Percentiles rank a stretch among this genome's conserved stretches.
These are phyloP conservation scores for Vanrija pseudolonga DNA, from an alignment of 1,284 basidiomycete species.

Conservation along the genomic window DNA sequence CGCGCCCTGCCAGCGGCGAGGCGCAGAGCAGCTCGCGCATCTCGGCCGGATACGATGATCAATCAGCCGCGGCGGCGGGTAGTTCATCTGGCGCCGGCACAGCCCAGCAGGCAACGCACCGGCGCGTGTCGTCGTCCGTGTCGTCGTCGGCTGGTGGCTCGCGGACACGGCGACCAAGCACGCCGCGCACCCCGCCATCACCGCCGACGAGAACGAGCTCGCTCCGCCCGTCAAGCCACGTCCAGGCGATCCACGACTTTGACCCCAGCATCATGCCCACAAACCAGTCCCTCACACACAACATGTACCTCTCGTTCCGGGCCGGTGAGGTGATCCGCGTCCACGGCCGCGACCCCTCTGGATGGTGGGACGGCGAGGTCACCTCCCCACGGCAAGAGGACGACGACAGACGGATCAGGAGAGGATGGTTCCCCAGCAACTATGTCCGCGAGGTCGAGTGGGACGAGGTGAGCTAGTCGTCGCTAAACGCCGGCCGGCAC, in stretches of 20 bases:
- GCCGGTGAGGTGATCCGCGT: constrained; percentile 89
- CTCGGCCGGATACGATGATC: no score
- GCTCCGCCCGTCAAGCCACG: constrained; percentile 36
- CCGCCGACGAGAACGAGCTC: constrained; percentile 1
- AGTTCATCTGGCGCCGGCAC: not conserved
- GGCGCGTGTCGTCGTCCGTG: not conserved
- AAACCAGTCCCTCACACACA: constrained; percentile 51
- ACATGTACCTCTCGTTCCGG: constrained; percentile 80
- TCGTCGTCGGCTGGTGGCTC: not conserved
- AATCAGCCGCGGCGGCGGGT: not conserved
- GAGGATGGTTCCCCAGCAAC: constrained; percentile 98
- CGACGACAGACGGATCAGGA: constrained; percentile 38
- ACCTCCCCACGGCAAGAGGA: constrained; percentile 9
- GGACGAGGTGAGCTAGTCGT: constrained; percentile 23
- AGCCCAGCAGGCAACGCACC: not conserved
- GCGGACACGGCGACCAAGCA: not conserved
- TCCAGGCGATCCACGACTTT: constrained; percentile 85
- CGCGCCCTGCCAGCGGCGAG: not conserved
- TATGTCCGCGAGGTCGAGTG: constrained; percentile 46
- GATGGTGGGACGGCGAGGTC: constrained; percentile 98
- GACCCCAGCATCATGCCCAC: constrained; percentile 55
- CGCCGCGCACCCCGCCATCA: constrained; percentile 4
- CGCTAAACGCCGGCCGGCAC: no score
- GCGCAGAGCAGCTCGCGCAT: not conserved
- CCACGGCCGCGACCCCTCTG: constrained; percentile 76